Percentiles rank a stretch among this genome's conserved stretches.
Conservation (phyloP, 768 basidiomycete genomes). For the Galerina marginata region DNA sequence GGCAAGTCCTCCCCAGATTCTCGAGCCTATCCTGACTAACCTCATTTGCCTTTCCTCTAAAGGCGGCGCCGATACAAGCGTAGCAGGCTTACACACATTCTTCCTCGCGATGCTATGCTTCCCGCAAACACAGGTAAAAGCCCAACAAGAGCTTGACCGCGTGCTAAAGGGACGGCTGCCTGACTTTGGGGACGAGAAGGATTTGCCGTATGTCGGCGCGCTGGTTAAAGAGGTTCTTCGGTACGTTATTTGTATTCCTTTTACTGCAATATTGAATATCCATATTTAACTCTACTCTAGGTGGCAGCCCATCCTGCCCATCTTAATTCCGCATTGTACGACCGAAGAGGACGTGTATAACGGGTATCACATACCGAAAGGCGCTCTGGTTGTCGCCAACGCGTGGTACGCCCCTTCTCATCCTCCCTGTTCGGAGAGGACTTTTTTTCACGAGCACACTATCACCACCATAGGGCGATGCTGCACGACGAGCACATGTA, state of each 20-base stretch:
- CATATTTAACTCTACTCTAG: slow-evolving; percentile 3
- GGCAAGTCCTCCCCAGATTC: slow-evolving; percentile 1
- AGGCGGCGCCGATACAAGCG: slow-evolving; percentile 22
- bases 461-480: slow-evolving; percentile 4
- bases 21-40: background rate
- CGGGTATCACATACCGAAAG: slow-evolving; percentile 25
- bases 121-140: slow-evolving; percentile 15
- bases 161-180: slow-evolving; percentile 20
- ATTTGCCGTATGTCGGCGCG: slow-evolving; percentile 20
- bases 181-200: slow-evolving; percentile 16
- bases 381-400: slow-evolving; percentile 20
- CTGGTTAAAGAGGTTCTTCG: slow-evolving; percentile 23
- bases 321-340: background rate
- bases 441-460: background rate
- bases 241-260: background rate
- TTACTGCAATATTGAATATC: background rate
- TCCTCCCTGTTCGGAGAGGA: too few species aligned
- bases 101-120: slow-evolving; percentile 16
- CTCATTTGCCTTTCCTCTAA: background rate
- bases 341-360: slow-evolving; percentile 17
- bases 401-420: background rate
- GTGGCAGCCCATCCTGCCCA: background rate
- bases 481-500: slow-evolving; percentile 41
- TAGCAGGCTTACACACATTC: slow-evolving; percentile 15
- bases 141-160: slow-evolving; percentile 22